These are phyloP conservation scores for Mycena albidolilacea DNA, from an alignment of 768 basidiomycete genomes.

Conservation along the genomic window DNA sequence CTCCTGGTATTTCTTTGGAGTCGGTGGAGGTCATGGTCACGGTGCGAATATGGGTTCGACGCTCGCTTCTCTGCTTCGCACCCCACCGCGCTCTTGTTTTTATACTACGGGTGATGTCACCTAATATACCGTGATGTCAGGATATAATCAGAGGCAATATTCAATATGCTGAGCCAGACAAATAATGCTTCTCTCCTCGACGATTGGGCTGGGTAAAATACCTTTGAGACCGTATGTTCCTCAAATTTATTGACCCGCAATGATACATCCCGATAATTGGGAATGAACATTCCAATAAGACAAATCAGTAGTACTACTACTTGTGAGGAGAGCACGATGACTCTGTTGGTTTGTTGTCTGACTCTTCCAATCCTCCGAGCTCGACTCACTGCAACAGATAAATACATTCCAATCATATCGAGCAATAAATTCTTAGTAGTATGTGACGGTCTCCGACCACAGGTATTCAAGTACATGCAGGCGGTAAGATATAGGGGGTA, in stretches of 20 bases:
- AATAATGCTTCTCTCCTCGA: not conserved
- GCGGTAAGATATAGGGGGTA: constrained; percentile 35
- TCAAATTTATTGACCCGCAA: too few species aligned
- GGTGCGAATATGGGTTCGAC: not conserved
- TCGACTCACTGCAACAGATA: not conserved
- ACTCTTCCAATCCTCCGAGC: too few species aligned
- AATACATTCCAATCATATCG: constrained; percentile 28
- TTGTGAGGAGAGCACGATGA: too few species aligned
- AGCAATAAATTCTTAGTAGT: constrained; percentile 32
- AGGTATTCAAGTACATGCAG: constrained; percentile 58
- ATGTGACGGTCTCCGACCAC: constrained; percentile 31
- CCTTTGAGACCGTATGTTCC: too few species aligned
- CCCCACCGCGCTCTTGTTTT: not conserved
- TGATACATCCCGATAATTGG: too few species aligned
- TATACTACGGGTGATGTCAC: not conserved
- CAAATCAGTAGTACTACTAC: too few species aligned
- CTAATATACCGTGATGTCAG: not conserved
- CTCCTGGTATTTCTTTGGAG: constrained; percentile 21
- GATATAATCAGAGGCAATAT: not conserved
- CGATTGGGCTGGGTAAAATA: too few species aligned
- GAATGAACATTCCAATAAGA: too few species aligned
- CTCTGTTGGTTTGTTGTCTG: too few species aligned
- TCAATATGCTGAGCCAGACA: not conserved
- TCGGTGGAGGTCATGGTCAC: not conserved
- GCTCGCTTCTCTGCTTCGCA: not conserved